Evolutionary conservation across 257 asterid genomes (phyloP), one percentile per base, ranked within the genome.

Genomic region (Misopates orontium): DNA sequence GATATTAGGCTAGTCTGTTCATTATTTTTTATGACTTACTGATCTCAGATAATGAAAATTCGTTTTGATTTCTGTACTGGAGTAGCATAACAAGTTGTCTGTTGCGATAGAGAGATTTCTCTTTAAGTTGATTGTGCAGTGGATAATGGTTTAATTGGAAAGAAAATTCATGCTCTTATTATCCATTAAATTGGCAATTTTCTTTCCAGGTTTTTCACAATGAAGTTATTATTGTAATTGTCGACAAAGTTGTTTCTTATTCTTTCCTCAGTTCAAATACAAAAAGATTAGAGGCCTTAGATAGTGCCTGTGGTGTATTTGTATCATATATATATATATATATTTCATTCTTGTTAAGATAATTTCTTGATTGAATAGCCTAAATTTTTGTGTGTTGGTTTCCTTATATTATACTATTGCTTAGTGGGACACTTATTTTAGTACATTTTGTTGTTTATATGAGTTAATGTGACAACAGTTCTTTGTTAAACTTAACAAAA

Each of bases 1-100:
- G 62, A 62, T 61, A 57, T 24, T 53, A 23, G 21, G 63, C 50
- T 41, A n/a, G n/a, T n/a, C n/a, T n/a, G n/a, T n/a, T n/a, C n/a
- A n/a, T n/a, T n/a, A n/a, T n/a, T n/a, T n/a, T n/a, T n/a, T n/a
- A n/a, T n/a, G n/a, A n/a, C n/a, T n/a, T 9, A 62, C 47, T 47
- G 20, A 65, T 47, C 54, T 64, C 58, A 64, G 56, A 42, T 57
- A 57, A 32, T 60, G 21, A 23, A 18, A 41, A n/a, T 67, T 41
- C 54, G 23, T 52, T 56, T 49, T 49, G 49, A 48, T 57, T 42
- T 32, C 22, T 19, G 58, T 42, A 28, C 17, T 25, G 60, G 54
- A 51, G 44, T 47, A 12, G 23, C 60, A 66, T 54, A 25, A n/a
- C 45, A 22, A 32, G 53, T 50, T 32, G 28, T 45, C 25, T 42